These are phyloP conservation scores for Didymosphaeria variabile DNA, from an alignment of 2,329 filamentous ascomycete genomes.

Conservation along the genomic window DNA sequence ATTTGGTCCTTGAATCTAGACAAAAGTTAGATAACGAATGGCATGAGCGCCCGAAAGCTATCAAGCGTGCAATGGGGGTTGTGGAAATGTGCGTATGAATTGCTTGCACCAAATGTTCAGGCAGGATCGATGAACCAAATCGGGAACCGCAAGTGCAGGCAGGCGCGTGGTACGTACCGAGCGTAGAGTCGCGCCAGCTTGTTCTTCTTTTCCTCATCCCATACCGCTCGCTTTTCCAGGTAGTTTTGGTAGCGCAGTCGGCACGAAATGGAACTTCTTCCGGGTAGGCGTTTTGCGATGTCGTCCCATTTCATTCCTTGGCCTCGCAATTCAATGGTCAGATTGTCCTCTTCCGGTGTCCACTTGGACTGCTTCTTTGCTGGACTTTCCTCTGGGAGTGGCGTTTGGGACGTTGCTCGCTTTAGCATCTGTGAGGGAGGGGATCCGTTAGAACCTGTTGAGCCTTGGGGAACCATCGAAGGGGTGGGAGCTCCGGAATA, in stretches of 20 bases:
- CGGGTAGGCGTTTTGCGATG: constrained; percentile 89
- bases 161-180: constrained; percentile 66
- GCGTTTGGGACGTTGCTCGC: constrained; percentile 49
- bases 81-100: background rate
- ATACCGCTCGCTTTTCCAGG: constrained; percentile 88
- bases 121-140: constrained; percentile 22
- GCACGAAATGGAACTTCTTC: constrained; percentile 92
- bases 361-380: constrained; percentile 83
- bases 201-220: constrained; percentile 98
- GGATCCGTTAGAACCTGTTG: constrained; percentile 40
- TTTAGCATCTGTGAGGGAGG: constrained; percentile 47
- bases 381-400: constrained; percentile 46
- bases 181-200: constrained; percentile 94
- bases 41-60: constrained; percentile 3
- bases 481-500: constrained; percentile 53
- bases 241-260: constrained; percentile 97
- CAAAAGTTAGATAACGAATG: constrained; percentile 31
- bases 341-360: constrained; percentile 90
- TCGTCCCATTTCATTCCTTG: constrained; percentile 99
- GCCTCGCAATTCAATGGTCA: constrained; percentile 90
- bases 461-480: constrained; percentile 30
- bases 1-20: constrained; percentile 94
- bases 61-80: constrained; percentile 19
- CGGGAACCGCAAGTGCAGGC: constrained; percentile 16
- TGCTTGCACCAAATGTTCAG: constrained; percentile 9